Evolutionary conservation across 164 flowering plant species (phyloP).

Genomic region (Aristolochia californica): DNA sequence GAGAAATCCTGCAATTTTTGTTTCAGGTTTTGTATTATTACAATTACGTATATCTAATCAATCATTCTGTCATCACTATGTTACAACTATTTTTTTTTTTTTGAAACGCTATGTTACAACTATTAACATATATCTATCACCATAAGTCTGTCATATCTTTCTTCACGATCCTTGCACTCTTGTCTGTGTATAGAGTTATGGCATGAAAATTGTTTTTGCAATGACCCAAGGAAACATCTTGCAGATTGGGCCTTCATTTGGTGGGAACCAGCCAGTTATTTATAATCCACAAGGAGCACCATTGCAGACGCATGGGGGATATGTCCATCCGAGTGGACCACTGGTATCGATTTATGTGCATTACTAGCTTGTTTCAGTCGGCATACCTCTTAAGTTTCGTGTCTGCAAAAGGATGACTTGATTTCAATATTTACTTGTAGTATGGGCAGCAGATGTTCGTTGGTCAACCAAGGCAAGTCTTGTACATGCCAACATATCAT

Average conservation of each 20-base stretch:
- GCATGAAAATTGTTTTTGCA: too few relatives aligned
- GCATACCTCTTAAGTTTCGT: neutral
- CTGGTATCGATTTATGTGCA: constrained; percentile 33
- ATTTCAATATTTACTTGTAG: constrained; percentile 20
- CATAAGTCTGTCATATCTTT: too few relatives aligned
- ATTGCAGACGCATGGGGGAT: constrained; percentile 59
- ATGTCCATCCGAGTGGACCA: constrained; percentile 74
- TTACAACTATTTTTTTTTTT: too few relatives aligned
- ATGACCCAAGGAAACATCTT: neutral
- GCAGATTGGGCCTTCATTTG: constrained; percentile 75
- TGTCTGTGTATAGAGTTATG: too few relatives aligned
- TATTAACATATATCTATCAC: too few relatives aligned
- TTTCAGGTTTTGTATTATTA: too few relatives aligned
- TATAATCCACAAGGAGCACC: constrained; percentile 50
- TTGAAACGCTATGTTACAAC: too few relatives aligned
- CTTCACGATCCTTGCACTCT: too few relatives aligned
- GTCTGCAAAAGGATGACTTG: neutral
- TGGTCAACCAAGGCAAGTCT: constrained; percentile 48
- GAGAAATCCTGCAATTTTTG: too few relatives aligned
- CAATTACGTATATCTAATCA: too few relatives aligned
- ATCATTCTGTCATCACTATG: too few relatives aligned
- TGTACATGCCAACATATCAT: constrained; percentile 56
- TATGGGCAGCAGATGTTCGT: constrained; percentile 62
- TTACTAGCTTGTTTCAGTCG: too few relatives aligned
- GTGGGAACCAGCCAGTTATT: constrained; percentile 63